Evolutionary conservation across 2,329 filamentous ascomycete species (phyloP).

Genomic region (Magnaporthales sp.): DNA sequence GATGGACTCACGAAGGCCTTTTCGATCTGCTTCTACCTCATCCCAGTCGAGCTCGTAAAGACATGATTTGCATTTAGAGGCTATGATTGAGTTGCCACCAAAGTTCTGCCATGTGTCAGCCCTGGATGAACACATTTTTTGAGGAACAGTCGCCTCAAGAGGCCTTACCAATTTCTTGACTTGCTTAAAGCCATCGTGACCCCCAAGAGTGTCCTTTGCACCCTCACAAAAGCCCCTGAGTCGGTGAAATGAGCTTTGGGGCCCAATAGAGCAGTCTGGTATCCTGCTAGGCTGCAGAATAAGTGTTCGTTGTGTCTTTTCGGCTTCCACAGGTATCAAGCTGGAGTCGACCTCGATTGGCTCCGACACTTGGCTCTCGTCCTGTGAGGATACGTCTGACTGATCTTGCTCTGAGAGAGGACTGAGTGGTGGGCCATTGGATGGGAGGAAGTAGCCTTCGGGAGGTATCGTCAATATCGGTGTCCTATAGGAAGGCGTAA

Average conservation of each 20-base stretch:
- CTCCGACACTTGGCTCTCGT: background rate
- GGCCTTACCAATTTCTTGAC: slow-evolving; percentile 37
- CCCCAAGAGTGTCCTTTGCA: slow-evolving; percentile 38
- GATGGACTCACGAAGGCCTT: slow-evolving; percentile 22
- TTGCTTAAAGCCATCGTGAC: slow-evolving; percentile 40
- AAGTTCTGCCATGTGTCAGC: slow-evolving; percentile 12
- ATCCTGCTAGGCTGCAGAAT: slow-evolving; percentile 12
- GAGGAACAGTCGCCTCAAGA: background rate
- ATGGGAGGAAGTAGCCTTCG: background rate
- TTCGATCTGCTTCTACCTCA: slow-evolving; percentile 42
- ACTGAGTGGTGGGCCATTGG: background rate
- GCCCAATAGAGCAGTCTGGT: slow-evolving; percentile 32
- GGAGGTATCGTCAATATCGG: background rate
- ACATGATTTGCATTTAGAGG: slow-evolving; percentile 44
- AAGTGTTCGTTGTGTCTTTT: slow-evolving; percentile 8
- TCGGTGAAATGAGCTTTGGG: slow-evolving; percentile 40
- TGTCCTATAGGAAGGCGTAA: background rate
- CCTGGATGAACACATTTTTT: background rate
- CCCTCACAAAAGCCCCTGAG: slow-evolving; percentile 48
- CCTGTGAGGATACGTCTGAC: background rate
- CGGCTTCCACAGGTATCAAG: slow-evolving; percentile 12
- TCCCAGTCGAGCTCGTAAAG: slow-evolving; percentile 45
- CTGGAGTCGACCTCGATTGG: slow-evolving; percentile 9
- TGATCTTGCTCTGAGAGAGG: background rate
- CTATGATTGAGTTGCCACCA: slow-evolving; percentile 25